These are phyloP conservation scores for Saccharomycopsis sp. DNA, from an alignment of 805 yeast species.

Conservation along the genomic window DNA sequence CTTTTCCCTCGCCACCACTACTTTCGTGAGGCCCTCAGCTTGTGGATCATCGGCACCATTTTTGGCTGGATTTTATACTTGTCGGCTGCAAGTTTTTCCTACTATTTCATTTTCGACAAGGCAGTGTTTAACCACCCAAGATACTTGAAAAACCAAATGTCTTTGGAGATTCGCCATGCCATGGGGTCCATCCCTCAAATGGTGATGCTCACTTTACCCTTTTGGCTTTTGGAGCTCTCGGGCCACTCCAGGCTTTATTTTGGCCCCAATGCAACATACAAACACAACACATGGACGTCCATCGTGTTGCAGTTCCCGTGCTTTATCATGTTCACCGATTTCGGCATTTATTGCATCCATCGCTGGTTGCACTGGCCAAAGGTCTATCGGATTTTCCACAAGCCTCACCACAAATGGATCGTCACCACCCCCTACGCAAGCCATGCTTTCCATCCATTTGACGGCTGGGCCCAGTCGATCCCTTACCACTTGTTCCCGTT, in stretches of 20 bases:
- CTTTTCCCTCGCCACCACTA: constrained; percentile 62
- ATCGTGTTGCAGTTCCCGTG: constrained; percentile 58
- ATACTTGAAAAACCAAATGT: constrained; percentile 87
- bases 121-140: constrained; percentile 92
- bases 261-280: constrained; percentile 37
- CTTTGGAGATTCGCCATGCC: constrained; percentile 74
- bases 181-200: constrained; percentile 75
- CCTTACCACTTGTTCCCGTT: constrained; percentile 93
- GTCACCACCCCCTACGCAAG: constrained; percentile 98
- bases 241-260: constrained; percentile 79
- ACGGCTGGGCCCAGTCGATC: constrained; percentile 85
- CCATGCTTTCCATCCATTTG: constrained; percentile 97
- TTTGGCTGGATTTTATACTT: constrained; percentile 87
- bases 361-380: constrained; percentile 89
- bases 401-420: constrained; percentile 98
- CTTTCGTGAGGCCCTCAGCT: constrained; percentile 59
- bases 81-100: constrained; percentile 66
- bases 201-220: constrained; percentile 83
- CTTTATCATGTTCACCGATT: constrained; percentile 89
- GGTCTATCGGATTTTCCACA: constrained; percentile 80
- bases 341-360: constrained; percentile 85
- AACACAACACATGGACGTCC: constrained; percentile 40
- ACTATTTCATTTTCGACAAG: constrained; percentile 72
- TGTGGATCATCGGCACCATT: constrained; percentile 59
- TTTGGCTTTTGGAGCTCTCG: constrained; percentile 75